Percentiles rank a stretch among this genome's conserved stretches.
Evolutionary conservation across 73 alveolate species (phyloP).

Genomic region (Tetrahymena malaccensis): DNA sequence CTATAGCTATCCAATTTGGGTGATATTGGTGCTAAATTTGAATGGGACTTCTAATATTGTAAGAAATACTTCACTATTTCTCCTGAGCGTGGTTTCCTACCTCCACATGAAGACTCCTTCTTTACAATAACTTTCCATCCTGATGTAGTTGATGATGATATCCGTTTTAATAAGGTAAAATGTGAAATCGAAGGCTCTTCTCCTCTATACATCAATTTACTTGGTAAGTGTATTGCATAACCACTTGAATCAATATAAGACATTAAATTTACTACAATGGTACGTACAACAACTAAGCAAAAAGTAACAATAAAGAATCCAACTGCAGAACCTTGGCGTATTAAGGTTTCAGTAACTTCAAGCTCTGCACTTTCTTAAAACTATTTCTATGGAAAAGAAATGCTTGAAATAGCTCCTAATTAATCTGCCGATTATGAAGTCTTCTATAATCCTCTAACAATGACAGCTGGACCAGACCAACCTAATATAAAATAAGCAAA

Average conservation of each 20-base stretch:
- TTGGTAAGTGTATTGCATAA: conserved; percentile 86
- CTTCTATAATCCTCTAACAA: conserved; percentile 88
- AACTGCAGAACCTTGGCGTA: conserved; percentile 90
- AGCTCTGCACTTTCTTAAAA: conserved; percentile 70
- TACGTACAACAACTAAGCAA: conserved; percentile 79
- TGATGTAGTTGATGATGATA: conserved; percentile 77
- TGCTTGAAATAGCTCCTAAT: conserved; percentile 82
- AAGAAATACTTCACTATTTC: conserved; percentile 87
- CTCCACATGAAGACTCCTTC: conserved; percentile 92
- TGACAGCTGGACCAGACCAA: conserved; percentile 80
- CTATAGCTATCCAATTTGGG: conserved; percentile 91
- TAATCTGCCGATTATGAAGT: conserved; percentile 85
- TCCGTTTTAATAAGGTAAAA: conserved; percentile 83
- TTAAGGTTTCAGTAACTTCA: conserved; percentile 87
- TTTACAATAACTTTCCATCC: conserved; percentile 97
- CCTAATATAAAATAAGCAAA: conserved; percentile 64
- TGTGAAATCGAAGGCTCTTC: conserved; percentile 93
- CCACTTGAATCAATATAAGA: conserved; percentile 82
- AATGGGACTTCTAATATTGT: conserved; percentile 89
- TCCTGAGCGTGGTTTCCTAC: conserved; percentile 90
- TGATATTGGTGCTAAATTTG: conserved; percentile 90
- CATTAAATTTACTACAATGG: conserved; percentile 89
- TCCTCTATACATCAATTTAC: conserved; percentile 75
- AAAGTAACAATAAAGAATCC: conserved; percentile 89
- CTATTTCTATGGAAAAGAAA: conserved; percentile 83